Evolutionary conservation across 805 yeast species (phyloP), one percentile per base, ranked within the genome.

Genomic region (Brettanomyces sp.): DNA sequence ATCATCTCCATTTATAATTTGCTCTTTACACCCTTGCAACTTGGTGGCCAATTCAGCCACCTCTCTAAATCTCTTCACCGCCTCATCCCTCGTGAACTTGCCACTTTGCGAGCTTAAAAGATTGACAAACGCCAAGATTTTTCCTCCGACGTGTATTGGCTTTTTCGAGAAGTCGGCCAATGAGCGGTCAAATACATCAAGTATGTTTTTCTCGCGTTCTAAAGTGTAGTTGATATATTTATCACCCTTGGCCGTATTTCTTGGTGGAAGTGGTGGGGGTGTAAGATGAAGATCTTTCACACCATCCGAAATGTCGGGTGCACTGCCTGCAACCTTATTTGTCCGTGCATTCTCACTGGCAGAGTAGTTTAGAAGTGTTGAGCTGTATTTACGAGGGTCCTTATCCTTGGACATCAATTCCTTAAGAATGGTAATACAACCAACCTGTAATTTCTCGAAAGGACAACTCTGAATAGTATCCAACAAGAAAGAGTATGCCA

Each of bases 351-450:
- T 9, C 11, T 28, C 32, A 28, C 32, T 28, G 32, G 32, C 32
- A 28, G 32, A 28, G 32, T 28, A 28, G 32, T 28, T 28, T 6
- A 28, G 32, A 28, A 28, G 7, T 28, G 32, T 28, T 9, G 32
- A 28, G 32, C 32, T 28, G 32, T 7, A 9, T 28, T 28, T 28
- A 28, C 32, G 32, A 9, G 7, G 7, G 18, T 7, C 9, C 41
- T 38, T 38, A 21, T 38, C 41, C 41, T 74, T 72, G 4, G 73
- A 54, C 52, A 80, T 60, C 50, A 88, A 68, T 53, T 82, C 87
- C 59, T 83, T 87, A 56, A 88, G 71, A 23, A 87, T 78, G 4
- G 82, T 77, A 14, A 87, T 73, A 35, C 79, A 64, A 3, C 79
- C 79, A 23, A 82, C 70, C 53, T 79, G 79, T 22, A 77, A 75